Base-by-base conservation (phyloP, 352 stramenopile species). In the Phytopythium cucurbitacearum region DNA sequence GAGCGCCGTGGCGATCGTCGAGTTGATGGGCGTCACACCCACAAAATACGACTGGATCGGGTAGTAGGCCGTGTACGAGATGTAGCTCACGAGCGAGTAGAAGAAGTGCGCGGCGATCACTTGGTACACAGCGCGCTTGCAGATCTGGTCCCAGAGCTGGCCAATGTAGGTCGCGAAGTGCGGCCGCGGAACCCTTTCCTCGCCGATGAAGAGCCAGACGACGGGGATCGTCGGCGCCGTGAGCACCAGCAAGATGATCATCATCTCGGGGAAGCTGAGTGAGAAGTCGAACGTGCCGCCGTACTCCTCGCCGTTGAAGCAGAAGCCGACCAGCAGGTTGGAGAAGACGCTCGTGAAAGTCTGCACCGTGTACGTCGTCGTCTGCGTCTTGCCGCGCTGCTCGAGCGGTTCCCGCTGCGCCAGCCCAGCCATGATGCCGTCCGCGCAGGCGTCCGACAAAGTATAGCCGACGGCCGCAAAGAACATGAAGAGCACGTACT, bases 391-490 rank as follows among this genome's bases (percentile, higher is more conserved):
- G 40, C 71, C 73, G 41, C 73, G 71, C 37, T 64, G 71, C 1
- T 55, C 62, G 9, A 56, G 54, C 6, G 73, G 75, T 34, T 85
- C 73, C 38, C 75, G 71, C 53, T 85, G 73, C 6, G 71, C 72
- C 43, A 80, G 60, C 34, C 73, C 69, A n/a, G 79, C 67, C 56
- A 85, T 71, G 10, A 85, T 69, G 16, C 54, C 69, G 44, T 85
- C 69, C 2, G 68, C 73, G 21, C 71, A 72, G 0, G 73, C 62
- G 37, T 85, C 73, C 2, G 72, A 73, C 38, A 85, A 50, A 7
- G 75, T 50, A 40, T 80, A 85, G 7, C 70, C 67, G 15, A 82
- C 48, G 3, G 68, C 69, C 12, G 68, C 54, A 45, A 79, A 60
- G 43, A 74, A 74, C 65, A 81, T 76, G 44, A 80, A 60, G 51